Percentiles rank a stretch among this genome's conserved stretches.
phyloP scores from a whole-genome alignment of 1,284 basidiomycete species.

The Marasmius tenuissimus region DNA sequence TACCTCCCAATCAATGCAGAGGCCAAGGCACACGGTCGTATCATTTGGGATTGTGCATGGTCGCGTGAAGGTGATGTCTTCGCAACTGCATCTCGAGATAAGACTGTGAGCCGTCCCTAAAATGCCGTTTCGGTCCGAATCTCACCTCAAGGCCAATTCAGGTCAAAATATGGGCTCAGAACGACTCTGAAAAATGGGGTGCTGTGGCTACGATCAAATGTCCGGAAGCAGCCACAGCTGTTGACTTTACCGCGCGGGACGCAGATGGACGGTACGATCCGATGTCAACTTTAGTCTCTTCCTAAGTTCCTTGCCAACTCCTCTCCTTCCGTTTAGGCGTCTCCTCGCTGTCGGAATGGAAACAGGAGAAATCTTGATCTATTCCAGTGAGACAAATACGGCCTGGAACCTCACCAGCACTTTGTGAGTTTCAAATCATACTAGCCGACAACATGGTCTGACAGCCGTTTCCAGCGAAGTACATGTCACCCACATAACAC shows the following conservation, averaged over 20 bases:
- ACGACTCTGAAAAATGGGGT: constrained; percentile 45
- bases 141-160: constrained; percentile 24
- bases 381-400: constrained; percentile 47
- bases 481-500: constrained; percentile 70
- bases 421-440: constrained; percentile 27
- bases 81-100: constrained; percentile 93
- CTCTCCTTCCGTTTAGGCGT: constrained; percentile 38
- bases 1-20: constrained; percentile 67
- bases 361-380: constrained; percentile 64
- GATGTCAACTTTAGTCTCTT: not conserved
- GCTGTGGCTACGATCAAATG: constrained; percentile 56
- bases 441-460: constrained; percentile 7
- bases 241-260: constrained; percentile 55
- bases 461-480: constrained; percentile 42
- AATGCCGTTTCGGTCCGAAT: not conserved
- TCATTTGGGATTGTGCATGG: constrained; percentile 97
- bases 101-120: constrained; percentile 61
- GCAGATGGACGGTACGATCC: constrained; percentile 37
- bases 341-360: constrained; percentile 72
- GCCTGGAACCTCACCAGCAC: constrained; percentile 44
- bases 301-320: too few species aligned
- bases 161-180: constrained; percentile 73
- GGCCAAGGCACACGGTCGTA: constrained; percentile 81
- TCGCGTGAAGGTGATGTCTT: constrained; percentile 72
- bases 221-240: constrained; percentile 68